Evolutionary conservation across 2,329 filamentous ascomycete genomes (phyloP), one percentile per base, ranked within the genome.

Genomic region (Sclerotinia nivalis): DNA sequence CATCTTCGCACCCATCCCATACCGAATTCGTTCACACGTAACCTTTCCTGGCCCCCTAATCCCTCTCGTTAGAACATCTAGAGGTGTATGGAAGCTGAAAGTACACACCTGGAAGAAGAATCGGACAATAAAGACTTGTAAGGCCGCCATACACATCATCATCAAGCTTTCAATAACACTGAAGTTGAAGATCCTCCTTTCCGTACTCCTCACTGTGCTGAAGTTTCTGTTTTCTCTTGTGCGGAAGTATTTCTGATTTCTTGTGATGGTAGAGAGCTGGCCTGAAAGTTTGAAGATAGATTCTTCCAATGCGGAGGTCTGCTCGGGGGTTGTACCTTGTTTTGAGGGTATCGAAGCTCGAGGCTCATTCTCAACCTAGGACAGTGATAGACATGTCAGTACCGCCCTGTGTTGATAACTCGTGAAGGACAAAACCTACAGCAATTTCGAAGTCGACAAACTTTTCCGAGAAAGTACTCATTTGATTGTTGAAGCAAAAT

Each of bases 171-270:
- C 96, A 76, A 98, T 91, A 79, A 99, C 85, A 80, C 93, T 97
- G 81, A 99, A 97, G 83, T 97, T 98, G 84, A 97, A 93, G 78
- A 99, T 99, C 73, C 96, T 87, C 80, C 88, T 89, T 85, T 99
- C 96, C 54, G 96, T 99, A 83, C 94, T 97, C 80, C 93, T 88
- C 77, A 99, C 96, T 13, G 96, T 99, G 83, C 93, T 96, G 83
- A 99, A 98, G 83, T 99, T 99, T 72, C 96, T 88, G 86, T 99
- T 99, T 86, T 99, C 96, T 75, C 96, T 90, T 3, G 96, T 99
- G 73, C 96, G 92, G 89, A 99, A 99, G 85, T 99, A 99, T 81
- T 99, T 99, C 79, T 99, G 96, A 84, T 97, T 97, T 78, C 96
- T 89, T 55, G 92, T 93, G 79, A 99, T 96, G 72, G 94, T 97